Base-by-base conservation (phyloP, 345 rosid species). In the Gossypium mustelinum region DNA sequence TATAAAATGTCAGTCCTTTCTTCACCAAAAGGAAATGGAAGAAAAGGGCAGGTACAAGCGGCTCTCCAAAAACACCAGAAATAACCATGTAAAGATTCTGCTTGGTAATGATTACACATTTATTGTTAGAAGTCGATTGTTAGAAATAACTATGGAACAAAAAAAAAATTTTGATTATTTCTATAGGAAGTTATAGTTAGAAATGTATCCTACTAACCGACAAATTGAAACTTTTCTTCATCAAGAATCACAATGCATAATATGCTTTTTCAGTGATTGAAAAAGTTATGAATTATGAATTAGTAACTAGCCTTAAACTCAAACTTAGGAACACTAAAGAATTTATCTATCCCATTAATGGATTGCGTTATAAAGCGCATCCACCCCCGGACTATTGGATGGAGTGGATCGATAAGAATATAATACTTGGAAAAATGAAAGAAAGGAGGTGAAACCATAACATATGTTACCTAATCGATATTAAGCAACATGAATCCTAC, bases 21-120 rank as follows among this genome's bases (percentile, higher is more conserved):
- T 3, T 12, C 29, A 20, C 66, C 11, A 43, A 54, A 20, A 24
- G 47, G 43, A 16, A 43, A 56, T 18, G 41, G 61, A 71, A 43
- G 27, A 59, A 18, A 72, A 57, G 34, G 34, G 45, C 65, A 18
- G 45, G 20, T 68, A 71, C 29, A 18, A 56, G 24, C 27, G 39
- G 55, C 66, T 59, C 75, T 43, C 18, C 9, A 44, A 57, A 44
- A 73, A 34, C 45, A 22, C 39, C 65, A 57, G 55, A 57, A 72
- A 29, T 24, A 45, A 22, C 18, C 39, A 59, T 59, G 44, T 6
- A 17, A 17, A 54, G 57, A 54, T 54, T n/a, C 57, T 54, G 22
- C 57, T 54, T 16, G 2, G 57, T 54, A 54, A 54, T 54, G 6
- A 54, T 16, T 52, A 54, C 18, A 54, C 18, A 54, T 54, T 20